Evolutionary conservation across 331 rosid species (phyloP).

Genomic region (Ulmus americana): DNA sequence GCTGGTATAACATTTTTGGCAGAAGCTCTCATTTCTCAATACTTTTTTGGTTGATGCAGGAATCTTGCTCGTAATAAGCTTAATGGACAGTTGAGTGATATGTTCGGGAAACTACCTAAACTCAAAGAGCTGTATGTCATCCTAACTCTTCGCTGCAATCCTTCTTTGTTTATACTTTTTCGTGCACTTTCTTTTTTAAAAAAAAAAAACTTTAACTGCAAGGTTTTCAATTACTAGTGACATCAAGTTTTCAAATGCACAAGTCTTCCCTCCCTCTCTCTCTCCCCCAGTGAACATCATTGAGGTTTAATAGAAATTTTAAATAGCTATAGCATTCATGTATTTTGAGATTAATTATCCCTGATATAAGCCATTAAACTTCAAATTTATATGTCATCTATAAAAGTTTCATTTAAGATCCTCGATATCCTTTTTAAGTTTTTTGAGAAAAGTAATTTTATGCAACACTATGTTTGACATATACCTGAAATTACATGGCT

Average conservation of each 20-base stretch:
- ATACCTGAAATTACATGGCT: too few relatives aligned
- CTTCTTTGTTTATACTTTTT: not conserved
- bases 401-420: not conserved
- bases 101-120: constrained; percentile 59
- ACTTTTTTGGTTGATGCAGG: constrained; percentile 40
- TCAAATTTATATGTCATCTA: not conserved
- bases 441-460: not conserved
- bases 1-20: not conserved
- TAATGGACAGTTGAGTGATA: constrained; percentile 59
- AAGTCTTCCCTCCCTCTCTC: too few relatives aligned
- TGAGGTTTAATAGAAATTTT: not conserved
- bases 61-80: constrained; percentile 67
- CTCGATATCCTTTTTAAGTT: not conserved
- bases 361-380: not conserved
- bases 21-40: constrained; percentile 17
- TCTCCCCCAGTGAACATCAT: too few relatives aligned
- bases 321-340: not conserved
- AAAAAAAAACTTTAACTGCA: not conserved
- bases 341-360: not conserved
- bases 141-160: not conserved
- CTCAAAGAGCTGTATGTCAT: constrained; percentile 63
- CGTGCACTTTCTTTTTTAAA: not conserved
- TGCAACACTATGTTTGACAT: not conserved
- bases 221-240: too few relatives aligned
- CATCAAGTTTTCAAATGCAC: too few relatives aligned